phyloP scores from a whole-genome alignment of 2,329 filamentous ascomycete species.

The Colletotrichum lupini region DNA sequence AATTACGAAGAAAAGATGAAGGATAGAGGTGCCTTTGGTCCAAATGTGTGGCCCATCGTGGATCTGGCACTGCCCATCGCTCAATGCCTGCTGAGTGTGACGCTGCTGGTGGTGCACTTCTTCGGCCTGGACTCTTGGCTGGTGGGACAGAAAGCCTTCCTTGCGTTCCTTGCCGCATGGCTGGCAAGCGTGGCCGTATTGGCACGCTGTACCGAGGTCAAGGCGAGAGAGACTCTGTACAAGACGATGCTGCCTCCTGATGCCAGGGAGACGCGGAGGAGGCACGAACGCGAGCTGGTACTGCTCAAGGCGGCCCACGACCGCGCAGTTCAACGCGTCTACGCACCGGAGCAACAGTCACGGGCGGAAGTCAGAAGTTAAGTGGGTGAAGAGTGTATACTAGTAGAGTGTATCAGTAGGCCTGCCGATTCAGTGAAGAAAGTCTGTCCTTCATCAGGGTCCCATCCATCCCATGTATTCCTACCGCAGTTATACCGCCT shows the following conservation, averaged over 20 bases:
- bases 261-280: slow-evolving; percentile 27
- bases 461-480: background rate
- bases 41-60: slow-evolving; percentile 12
- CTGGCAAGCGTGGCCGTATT: background rate
- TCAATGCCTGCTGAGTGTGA: background rate
- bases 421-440: background rate
- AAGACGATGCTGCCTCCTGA: slow-evolving; percentile 18
- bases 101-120: background rate
- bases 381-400: background rate
- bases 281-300: slow-evolving; percentile 28
- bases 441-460: background rate
- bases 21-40: slow-evolving; percentile 4
- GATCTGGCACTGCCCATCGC: slow-evolving; percentile 1
- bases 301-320: slow-evolving; percentile 25
- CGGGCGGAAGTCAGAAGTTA: background rate
- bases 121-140: background rate
- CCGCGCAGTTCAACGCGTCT: slow-evolving; percentile 21
- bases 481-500: background rate
- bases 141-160: background rate
- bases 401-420: slow-evolving; percentile 12
- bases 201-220: background rate
- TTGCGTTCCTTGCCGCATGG: background rate
- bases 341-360: slow-evolving; percentile 7
- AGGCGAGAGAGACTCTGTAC: slow-evolving; percentile 19
- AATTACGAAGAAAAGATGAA: slow-evolving; percentile 15